phyloP scores from a whole-genome alignment of 2,329 filamentous ascomycete genomes.

The Stemphylium beticola region DNA sequence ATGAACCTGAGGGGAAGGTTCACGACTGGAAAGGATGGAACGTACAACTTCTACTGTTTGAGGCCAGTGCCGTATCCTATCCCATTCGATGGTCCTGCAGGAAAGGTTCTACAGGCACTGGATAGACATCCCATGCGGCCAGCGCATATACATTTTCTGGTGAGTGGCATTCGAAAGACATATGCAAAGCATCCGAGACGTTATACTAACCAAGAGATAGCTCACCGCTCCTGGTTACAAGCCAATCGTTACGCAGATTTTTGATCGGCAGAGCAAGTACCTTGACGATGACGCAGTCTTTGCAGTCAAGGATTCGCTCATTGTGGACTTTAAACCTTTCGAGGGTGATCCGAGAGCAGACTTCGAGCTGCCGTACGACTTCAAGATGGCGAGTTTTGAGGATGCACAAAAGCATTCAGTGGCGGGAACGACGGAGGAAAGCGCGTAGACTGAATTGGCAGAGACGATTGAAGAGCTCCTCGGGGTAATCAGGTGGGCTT shows the following conservation, averaged over 20 bases:
- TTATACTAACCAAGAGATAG: slow-evolving; percentile 37
- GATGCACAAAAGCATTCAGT: slow-evolving; percentile 40
- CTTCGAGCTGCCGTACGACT: slow-evolving; percentile 62
- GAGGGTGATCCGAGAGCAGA: slow-evolving; percentile 60
- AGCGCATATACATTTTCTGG: slow-evolving; percentile 68
- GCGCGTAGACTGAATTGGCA: slow-evolving; percentile 11
- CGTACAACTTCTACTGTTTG: slow-evolving; percentile 59
- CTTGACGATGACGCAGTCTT: slow-evolving; percentile 65
- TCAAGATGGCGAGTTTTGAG: slow-evolving; percentile 51
- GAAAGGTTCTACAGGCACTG: slow-evolving; percentile 63
- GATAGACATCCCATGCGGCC: slow-evolving; percentile 68
- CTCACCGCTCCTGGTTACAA: slow-evolving; percentile 66
- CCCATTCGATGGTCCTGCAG: slow-evolving; percentile 64
- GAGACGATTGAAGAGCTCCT: background rate
- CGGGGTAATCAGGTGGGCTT: background rate
- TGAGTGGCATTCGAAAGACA: slow-evolving; percentile 38
- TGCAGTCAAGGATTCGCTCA: slow-evolving; percentile 64
- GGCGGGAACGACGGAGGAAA: slow-evolving; percentile 35
- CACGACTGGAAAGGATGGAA: slow-evolving; percentile 68
- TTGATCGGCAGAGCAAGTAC: slow-evolving; percentile 70
- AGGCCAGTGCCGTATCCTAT: slow-evolving; percentile 59
- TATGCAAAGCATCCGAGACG: background rate
- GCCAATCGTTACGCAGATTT: slow-evolving; percentile 78
- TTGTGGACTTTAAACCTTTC: slow-evolving; percentile 63
- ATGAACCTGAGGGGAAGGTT: slow-evolving; percentile 78